These are phyloP conservation scores for Lentinus polychrous DNA, from an alignment of 1,284 basidiomycete genomes.

Conservation along the genomic window DNA sequence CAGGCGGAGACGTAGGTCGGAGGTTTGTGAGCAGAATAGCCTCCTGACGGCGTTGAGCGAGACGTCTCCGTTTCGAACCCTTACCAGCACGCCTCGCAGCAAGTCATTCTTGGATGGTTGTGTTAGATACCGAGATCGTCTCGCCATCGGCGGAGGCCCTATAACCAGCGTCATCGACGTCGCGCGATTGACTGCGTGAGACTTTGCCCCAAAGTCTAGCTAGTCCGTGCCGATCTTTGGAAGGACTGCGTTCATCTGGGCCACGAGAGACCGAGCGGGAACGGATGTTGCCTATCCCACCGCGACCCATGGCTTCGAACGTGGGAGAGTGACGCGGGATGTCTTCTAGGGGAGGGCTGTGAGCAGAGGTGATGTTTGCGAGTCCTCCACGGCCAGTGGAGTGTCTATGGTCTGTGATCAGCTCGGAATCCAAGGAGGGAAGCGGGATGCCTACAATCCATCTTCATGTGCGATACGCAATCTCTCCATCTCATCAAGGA, in stretches of 20 bases:
- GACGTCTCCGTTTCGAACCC: conserved; percentile 14
- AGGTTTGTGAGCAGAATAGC: conserved; percentile 8
- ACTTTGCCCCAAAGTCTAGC: conserved; percentile 16
- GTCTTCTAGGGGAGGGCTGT: conserved; percentile 35
- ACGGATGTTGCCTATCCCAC: conserved; percentile 71
- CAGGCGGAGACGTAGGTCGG: conserved; percentile 3
- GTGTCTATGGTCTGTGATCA: conserved; percentile 35
- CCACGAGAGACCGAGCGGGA: conserved; percentile 36
- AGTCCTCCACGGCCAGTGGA: conserved; percentile 64
- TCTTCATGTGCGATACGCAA: conserved; percentile 27
- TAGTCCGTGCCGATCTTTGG: conserved; percentile 16
- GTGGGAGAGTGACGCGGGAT: conserved; percentile 16
- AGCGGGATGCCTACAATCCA: conserved; percentile 31
- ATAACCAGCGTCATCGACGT: conserved; percentile 10
- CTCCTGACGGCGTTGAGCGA: conserved; percentile 15
- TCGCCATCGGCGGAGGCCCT: conserved; percentile 9
- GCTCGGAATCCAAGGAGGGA: background rate
- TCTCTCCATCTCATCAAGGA: conserved; percentile 39
- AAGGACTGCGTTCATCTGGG: conserved; percentile 19
- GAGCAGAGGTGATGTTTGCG: conserved; percentile 47
- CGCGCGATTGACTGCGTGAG: conserved; percentile 9
- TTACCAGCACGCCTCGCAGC: conserved; percentile 19
- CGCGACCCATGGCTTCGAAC: conserved; percentile 49
- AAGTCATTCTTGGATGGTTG: conserved; percentile 19
- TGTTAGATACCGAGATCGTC: background rate